A percentile compares a stretch with the other conserved stretches of the same genome.
phyloP scores from a whole-genome alignment of 805 yeast genomes.

The Komagataella phaffii region DNA sequence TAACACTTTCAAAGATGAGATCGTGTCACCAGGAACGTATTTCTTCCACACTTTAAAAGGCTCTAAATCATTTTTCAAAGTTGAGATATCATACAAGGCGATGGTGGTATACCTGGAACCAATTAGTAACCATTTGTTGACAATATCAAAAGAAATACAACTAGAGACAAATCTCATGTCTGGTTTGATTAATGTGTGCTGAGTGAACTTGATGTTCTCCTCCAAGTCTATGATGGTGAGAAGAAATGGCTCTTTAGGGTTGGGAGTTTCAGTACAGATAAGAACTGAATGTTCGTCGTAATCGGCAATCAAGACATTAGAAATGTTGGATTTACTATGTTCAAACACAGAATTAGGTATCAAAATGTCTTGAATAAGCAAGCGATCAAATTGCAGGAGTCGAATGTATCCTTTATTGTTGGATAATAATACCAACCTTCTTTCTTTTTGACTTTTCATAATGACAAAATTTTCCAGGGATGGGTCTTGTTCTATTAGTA shows the following conservation, averaged over 20 bases:
- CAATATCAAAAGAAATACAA: constrained; percentile 29
- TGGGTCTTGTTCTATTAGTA: constrained; percentile 11
- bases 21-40: constrained; percentile 52
- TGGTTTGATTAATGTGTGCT: constrained; percentile 11
- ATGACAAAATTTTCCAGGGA: constrained; percentile 14
- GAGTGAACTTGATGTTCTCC: constrained; percentile 6
- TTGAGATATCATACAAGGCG: constrained; percentile 32
- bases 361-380: constrained; percentile 12
- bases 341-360: constrained; percentile 12
- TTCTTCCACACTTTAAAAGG: constrained; percentile 26
- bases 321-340: constrained; percentile 25
- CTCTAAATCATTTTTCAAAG: constrained; percentile 7
- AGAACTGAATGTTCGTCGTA: constrained; percentile 15
- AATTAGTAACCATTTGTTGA: constrained; percentile 30
- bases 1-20: constrained; percentile 37
- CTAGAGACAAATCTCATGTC: constrained; percentile 39
- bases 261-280: constrained; percentile 52
- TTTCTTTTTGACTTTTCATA: constrained; percentile 8
- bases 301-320: constrained; percentile 28
- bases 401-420: constrained; percentile 27
- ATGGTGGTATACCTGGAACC: constrained; percentile 67
- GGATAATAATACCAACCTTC: constrained; percentile 12
- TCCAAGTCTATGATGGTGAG: constrained; percentile 22
- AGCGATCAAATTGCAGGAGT: constrained; percentile 23
- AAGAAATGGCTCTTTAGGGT: constrained; percentile 40